These are phyloP conservation scores for Trichopus zeylanicus DNA, from an alignment of 116 monocot genomes.

Conservation along the genomic window DNA sequence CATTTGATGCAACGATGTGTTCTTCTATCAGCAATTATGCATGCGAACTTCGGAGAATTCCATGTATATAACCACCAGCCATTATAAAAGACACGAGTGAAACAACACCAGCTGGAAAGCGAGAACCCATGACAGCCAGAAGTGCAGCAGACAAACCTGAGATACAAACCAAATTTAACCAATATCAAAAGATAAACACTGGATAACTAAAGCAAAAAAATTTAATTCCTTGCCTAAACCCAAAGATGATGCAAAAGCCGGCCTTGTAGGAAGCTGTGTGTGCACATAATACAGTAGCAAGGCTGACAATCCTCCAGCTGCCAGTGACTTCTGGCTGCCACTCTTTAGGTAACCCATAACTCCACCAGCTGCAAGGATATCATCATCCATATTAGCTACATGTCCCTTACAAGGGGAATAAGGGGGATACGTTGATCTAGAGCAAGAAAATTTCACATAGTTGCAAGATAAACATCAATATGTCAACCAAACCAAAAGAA, in stretches of 20 bases:
- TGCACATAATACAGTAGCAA: constrained; percentile 61
- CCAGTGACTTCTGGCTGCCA: constrained; percentile 82
- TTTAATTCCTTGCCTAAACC: constrained; percentile 13
- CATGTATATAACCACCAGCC: constrained; percentile 76
- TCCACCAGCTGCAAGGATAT: constrained; percentile 66
- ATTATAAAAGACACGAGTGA: constrained; percentile 68
- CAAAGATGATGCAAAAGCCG: constrained; percentile 74
- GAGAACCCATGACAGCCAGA: constrained; percentile 81
- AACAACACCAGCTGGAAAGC: constrained; percentile 90
- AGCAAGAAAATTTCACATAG: too few relatives aligned
- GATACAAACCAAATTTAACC: not conserved
- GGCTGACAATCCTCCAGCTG: constrained; percentile 71
- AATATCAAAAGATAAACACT: not conserved
- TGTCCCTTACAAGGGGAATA: not conserved
- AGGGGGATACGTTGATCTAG: too few relatives aligned
- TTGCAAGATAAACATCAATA: too few relatives aligned
- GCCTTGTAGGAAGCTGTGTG: constrained; percentile 69
- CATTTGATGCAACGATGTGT: too few relatives aligned
- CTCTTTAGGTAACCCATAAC: constrained; percentile 79
- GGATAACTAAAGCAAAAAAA: not conserved
- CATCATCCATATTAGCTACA: not conserved
- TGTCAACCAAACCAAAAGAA: too few relatives aligned
- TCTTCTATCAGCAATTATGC: constrained; percentile 5
- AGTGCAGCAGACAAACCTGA: constrained; percentile 85
- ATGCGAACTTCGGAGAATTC: constrained; percentile 62